Base-by-base conservation (phyloP, 305 asterid genomes). In the Solanum chacoense region DNA sequence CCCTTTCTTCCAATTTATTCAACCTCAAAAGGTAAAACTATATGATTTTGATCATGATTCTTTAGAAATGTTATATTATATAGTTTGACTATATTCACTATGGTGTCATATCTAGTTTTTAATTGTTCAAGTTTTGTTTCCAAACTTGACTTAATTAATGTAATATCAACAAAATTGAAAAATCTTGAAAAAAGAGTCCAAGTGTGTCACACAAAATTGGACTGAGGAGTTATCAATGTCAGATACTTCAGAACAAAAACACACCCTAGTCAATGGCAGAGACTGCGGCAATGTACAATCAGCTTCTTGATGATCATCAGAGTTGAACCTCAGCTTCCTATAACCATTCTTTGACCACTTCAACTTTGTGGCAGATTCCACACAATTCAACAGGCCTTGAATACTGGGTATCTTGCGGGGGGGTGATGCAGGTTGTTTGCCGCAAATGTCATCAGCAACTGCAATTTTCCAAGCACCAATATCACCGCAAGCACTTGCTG, bases 401-500 rank as follows among this genome's bases (percentile, higher is more conserved):
- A 95, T 90, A 89, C 97, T 96, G 16, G 98, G 98, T 87, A 95
- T 92, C 93, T 94, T 97, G 73, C 92, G 88, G 32, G 96, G 98
- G 40, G 94, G 94, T 31, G 85, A 93, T 85, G 89, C 93, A 13
- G 91, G 92, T 67, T 90, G 92, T 84, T 85, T 89, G 87, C 83
- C 73, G n/a, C 94, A 90, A 31, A 45, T 88, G 85, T 93, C 94
- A 87, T 94, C 96, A 78, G 91, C 91, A 88, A 97, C 92, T 16
- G 91, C 88, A 88, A 96, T 93, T 67, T 96, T 94, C 98, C 95
- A 96, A 12, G 95, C 88, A 78, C 95, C 90, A 84, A 95, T 91
- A 87, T 96, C 98, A 88, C 98, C 98, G 92, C 94, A 90, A 16
- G 98, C 98, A 92, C 98, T 97, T 85, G 98, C 98, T 13, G 96